Base-by-base conservation (phyloP, 352 stramenopile genomes). In the Globisporangium splendens region DNA sequence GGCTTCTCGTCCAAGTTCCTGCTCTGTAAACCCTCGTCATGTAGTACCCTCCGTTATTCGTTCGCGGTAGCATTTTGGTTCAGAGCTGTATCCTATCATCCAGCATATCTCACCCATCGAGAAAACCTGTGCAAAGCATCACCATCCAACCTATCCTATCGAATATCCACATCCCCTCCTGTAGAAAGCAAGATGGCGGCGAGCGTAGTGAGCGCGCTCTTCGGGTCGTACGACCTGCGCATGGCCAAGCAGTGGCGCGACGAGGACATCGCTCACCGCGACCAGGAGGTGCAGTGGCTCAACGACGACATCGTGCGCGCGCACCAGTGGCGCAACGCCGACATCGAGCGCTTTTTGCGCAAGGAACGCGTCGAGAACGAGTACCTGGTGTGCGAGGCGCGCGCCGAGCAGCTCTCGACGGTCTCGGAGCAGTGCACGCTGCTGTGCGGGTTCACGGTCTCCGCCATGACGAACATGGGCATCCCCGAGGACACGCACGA, bases 211-310 rank as follows among this genome's bases (percentile, higher is more conserved):
- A 82, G 64, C 54, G 81, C 83, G 22, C 62, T 92, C 38, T 90
- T 92, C 61, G 83, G 83, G 58, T 89, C 83, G 8, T 92, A 92
- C 60, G 79, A 92, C 61, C 69, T 92, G 46, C 69, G 72, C 53
- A 87, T 80, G 53, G 77, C 83, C 50, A 88, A 90, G 65, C 76
- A 88, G 50, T 92, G 83, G 83, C 73, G 83, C 21, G 69, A 87
- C 53, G 83, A 93, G 51, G 79, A 91, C 66, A 75, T 90, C 59
- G 51, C 62, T 10, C 62, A 79, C 56, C 78, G 80, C 6, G 78
- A 88, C 57, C 78, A 90, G 61, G 72, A 90, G 66, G 68, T 83
- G n/a, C 83, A 90, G 63, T 90, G 79, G 79, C 74, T 83, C 50
- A 83, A 88, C 38, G 79, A 92, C 68, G 83, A 88, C 55, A 81